Percentiles rank a stretch among this genome's conserved stretches.
Conservation (phyloP, 768 basidiomycete species). For the Tephrocybe sp. region DNA sequence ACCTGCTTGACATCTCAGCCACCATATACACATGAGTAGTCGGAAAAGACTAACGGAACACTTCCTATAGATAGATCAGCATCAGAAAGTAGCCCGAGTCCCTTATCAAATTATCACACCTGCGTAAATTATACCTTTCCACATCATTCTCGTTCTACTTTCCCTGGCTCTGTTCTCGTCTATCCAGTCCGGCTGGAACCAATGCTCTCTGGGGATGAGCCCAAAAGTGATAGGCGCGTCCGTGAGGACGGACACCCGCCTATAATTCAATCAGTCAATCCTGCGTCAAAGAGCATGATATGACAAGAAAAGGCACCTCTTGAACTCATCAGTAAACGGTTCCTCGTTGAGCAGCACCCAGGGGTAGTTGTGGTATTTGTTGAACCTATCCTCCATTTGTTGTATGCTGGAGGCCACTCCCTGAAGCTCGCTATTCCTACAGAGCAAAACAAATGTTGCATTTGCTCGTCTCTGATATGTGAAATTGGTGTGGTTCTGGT, state of each 20-base stretch:
- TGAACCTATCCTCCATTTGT: conserved; percentile 83
- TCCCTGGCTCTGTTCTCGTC: conserved; percentile 66
- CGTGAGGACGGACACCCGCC: conserved; percentile 49
- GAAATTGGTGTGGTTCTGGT: conserved; percentile 4
- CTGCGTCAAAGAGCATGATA: background rate
- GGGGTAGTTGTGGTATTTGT: conserved; percentile 71
- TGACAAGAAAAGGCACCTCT: conserved; percentile 38
- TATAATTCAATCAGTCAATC: background rate
- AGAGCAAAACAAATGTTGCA: conserved; percentile 80
- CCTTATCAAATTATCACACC: conserved; percentile 31
- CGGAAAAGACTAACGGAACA: conserved; percentile 54
- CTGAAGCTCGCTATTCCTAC: conserved; percentile 51
- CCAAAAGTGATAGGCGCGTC: conserved; percentile 64
- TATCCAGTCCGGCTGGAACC: conserved; percentile 81
- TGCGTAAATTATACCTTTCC: conserved; percentile 61
- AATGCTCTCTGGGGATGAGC: conserved; percentile 71
- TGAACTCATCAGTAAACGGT: conserved; percentile 73
- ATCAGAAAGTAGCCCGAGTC: conserved; percentile 2
- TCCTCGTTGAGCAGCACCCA: conserved; percentile 88
- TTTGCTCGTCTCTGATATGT: conserved; percentile 48
- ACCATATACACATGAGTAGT: background rate
- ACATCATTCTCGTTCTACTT: conserved; percentile 64
- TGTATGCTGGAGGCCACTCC: conserved; percentile 58
- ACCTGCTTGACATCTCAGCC: conserved; percentile 37
- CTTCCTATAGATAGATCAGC: conserved; percentile 48